Base-by-base conservation (phyloP, 768 basidiomycete species). In the Baorangia bicolor region DNA sequence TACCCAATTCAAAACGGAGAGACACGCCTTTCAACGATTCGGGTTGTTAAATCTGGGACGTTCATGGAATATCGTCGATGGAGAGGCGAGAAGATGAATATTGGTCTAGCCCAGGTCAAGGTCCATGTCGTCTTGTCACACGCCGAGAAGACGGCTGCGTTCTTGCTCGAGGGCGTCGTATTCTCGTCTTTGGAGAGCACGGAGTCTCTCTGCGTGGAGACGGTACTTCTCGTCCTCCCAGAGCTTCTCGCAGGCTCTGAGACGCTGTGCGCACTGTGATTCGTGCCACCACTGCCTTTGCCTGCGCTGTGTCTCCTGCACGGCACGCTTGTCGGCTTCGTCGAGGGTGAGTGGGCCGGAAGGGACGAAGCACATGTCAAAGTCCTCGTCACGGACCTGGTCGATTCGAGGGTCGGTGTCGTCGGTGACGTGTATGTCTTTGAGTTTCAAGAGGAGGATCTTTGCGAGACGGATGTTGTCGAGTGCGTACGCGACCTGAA, bases 391-490 rank as follows among this genome's bases (percentile, higher is more conserved):
- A 59, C 75, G 77, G 43, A 88, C 84, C 18, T 77, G 73, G 42
- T 80, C 83, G 49, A 87, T 85, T 43, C 84, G 80, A 1, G 86
- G 85, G 68, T 87, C 86, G 56, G 79, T 69, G 68, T 83, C 80
- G 13, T 77, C 76, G 11, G 77, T 74, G 65, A 87, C 81, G 55
- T 86, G 78, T 51, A 86, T 78, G 58, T 85, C 86, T 9, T 67
- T 81, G 60, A 86, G 79, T 21, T 79, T 77, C 47, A 88, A 72
- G n/a, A 86, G 75, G 12, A 88, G 77, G 30, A 83, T 74, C 72
- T 83, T 84, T 42, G 86, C 86, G 57, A 82, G 78, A 55, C 81
- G 84, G 53, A 88, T 81, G 73, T 88, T 75, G 67, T 88, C 86
- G 58, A 78, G 74, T 0, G 85, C 84, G 62, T 87, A 87, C 8